Conservation (phyloP, 2,329 filamentous ascomycete species). For the Sclerotinia sclerotiorum region DNA sequence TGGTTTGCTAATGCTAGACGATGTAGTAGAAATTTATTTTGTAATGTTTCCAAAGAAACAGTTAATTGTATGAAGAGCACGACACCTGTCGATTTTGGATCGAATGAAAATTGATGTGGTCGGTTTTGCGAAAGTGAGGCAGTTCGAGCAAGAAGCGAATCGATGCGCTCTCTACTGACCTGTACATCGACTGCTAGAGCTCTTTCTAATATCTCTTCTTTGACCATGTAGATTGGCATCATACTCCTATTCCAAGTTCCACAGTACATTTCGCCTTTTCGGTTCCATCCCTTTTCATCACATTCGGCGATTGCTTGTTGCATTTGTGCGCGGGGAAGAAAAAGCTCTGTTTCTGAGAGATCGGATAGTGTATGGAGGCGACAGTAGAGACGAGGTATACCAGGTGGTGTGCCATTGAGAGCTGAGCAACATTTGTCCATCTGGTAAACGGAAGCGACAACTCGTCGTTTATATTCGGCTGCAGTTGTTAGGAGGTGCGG, state of each 20-base stretch:
- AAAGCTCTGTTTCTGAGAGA: constrained; percentile 33
- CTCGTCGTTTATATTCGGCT: constrained; percentile 35
- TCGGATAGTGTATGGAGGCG: constrained; percentile 34
- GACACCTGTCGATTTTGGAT: background rate
- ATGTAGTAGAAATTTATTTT: constrained; percentile 38
- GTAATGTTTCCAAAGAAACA: constrained; percentile 28
- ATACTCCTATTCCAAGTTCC: constrained; percentile 30
- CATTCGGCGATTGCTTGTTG: constrained; percentile 23
- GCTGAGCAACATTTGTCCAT: constrained; percentile 35
- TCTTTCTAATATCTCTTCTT: constrained; percentile 38
- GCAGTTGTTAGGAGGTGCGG: constrained; percentile 30
- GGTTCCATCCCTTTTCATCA: constrained; percentile 36
- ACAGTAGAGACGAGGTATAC: constrained; percentile 34
- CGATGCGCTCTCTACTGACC: background rate
- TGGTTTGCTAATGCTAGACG: constrained; percentile 28
- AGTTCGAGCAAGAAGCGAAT: constrained; percentile 25
- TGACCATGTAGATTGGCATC: constrained; percentile 23
- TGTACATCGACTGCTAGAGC: constrained; percentile 35
- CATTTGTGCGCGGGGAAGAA: constrained; percentile 26
- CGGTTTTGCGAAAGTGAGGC: background rate
- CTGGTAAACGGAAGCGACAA: constrained; percentile 34
- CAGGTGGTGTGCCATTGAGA: constrained; percentile 36
- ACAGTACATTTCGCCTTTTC: constrained; percentile 26
- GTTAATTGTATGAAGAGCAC: background rate
- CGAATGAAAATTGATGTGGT: background rate